Evolutionary conservation across 2,329 filamentous ascomycete species (phyloP).

Genomic region (Dryadomyces quercus-mongolicae): DNA sequence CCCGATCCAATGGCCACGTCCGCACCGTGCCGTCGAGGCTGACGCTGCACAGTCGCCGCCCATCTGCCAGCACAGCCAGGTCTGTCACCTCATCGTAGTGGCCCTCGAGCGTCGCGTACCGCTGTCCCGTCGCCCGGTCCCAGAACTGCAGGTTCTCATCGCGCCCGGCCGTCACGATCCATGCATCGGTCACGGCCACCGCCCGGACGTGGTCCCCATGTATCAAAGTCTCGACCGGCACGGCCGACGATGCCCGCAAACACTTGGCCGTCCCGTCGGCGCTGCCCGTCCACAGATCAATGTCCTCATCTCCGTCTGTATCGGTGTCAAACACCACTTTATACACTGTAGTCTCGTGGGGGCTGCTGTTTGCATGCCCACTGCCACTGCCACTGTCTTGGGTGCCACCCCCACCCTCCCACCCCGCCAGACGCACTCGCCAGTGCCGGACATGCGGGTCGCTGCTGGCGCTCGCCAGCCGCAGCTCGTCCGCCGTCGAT

Average conservation of each 20-base stretch:
- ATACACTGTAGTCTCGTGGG: conserved; percentile 88
- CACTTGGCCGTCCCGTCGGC: conserved; percentile 83
- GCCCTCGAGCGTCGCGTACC: conserved; percentile 64
- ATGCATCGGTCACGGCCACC: conserved; percentile 61
- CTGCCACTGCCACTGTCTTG: background rate
- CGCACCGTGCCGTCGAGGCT: conserved; percentile 84
- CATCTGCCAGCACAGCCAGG: conserved; percentile 49
- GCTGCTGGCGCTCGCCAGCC: conserved; percentile 69
- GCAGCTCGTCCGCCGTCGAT: conserved; percentile 33
- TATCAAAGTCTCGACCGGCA: conserved; percentile 47
- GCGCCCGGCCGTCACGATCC: conserved; percentile 77
- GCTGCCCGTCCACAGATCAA: conserved; percentile 84
- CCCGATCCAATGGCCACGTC: conserved; percentile 64
- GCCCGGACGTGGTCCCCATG: conserved; percentile 90
- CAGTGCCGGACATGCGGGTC: conserved; percentile 71
- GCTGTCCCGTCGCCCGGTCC: conserved; percentile 60
- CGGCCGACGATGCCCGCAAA: conserved; percentile 44
- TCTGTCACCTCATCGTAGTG: conserved; percentile 92
- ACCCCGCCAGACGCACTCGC: conserved; percentile 43
- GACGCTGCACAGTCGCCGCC: conserved; percentile 57
- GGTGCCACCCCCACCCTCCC: conserved; percentile 26
- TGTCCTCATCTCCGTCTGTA: no score
- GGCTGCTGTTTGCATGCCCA: no score
- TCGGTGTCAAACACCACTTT: conserved; percentile 56
- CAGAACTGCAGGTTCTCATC: conserved; percentile 89